Evolutionary conservation across 768 basidiomycete genomes (phyloP).

Genomic region (Clavulina sp.): DNA sequence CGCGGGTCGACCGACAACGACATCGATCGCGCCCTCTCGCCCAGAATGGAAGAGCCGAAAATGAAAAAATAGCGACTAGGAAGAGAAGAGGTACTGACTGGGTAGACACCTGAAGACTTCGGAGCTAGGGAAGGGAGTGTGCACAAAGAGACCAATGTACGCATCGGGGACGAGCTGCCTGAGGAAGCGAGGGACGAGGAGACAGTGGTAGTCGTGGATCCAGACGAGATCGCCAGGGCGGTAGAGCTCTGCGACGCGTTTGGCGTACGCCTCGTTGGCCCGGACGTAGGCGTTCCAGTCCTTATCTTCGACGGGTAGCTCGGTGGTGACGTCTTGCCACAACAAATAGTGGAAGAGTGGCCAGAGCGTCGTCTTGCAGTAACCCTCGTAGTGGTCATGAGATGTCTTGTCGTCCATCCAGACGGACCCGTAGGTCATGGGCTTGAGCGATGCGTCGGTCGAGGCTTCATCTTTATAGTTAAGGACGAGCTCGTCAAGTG

Average conservation of each 20-base stretch:
- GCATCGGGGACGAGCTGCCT: conserved; percentile 45
- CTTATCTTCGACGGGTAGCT: conserved; percentile 65
- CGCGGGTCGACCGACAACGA: too few relatives aligned
- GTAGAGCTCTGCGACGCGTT: conserved; percentile 56
- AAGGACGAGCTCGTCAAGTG: conserved; percentile 46
- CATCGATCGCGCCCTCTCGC: too few relatives aligned
- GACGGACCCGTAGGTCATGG: conserved; percentile 68
- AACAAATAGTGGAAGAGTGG: conserved; percentile 96
- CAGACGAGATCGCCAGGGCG: conserved; percentile 81
- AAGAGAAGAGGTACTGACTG: conserved; percentile 30
- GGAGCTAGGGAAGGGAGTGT: conserved; percentile 93
- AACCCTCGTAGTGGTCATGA: conserved; percentile 90
- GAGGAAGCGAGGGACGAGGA: conserved; percentile 75
- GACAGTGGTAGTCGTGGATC: conserved; percentile 91
- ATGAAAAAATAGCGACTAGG: background rate
- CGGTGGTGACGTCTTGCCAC: conserved; percentile 89
- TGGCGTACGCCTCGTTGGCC: conserved; percentile 73
- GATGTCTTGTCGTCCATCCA: conserved; percentile 83
- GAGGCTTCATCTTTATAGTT: conserved; percentile 41
- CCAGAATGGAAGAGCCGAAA: too few relatives aligned
- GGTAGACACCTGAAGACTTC: conserved; percentile 92
- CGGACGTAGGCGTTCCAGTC: conserved; percentile 67
- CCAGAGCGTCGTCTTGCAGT: conserved; percentile 96
- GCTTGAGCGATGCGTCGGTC: conserved; percentile 27
- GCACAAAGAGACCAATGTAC: conserved; percentile 82